Evolutionary conservation across 805 yeast species (phyloP), one percentile per base, ranked within the genome.

Genomic region (Zygosaccharomyces rouxii): DNA sequence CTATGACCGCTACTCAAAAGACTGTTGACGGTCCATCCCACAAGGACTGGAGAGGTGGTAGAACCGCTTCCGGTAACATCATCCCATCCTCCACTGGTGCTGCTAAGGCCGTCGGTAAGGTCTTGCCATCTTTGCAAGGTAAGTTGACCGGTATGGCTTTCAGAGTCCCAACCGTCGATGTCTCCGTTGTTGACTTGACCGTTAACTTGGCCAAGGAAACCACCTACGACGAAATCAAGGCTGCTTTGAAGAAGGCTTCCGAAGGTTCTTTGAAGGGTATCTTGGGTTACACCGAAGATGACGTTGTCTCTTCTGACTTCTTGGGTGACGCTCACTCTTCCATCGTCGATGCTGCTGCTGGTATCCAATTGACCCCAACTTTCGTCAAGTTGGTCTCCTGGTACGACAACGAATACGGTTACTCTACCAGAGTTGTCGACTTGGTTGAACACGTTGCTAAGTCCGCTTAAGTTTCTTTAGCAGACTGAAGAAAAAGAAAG

Each of bases 1-100:
- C 85, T 65, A 74, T 79, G 72, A 81, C 86, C 54, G 86, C 86
- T 54, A 78, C 86, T 56, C 86, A 81, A 71, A 81, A 81, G 75
- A 80, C 85, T 55, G 86, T 81, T 61, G 86, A 81, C 68, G 86
- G 86, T 74, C 84, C 86, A 67, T 81, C 86, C 69, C 84, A 79
- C 75, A 81, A 81, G 74, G 86, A 81, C 75, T 81, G 86, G 86
- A 80, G 86, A 79, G 86, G 86, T 74, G 86, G 86, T 70, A 78
- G 86, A 76, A 79, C 86, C 62, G 86, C 86, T 65, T 79, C 84
- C 54, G 85, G 81, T 66, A 81, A 81, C 80, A 81, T 81, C 68
- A 81, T 81, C 64, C 86, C 86, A 71, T 81, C 86, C 49, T 79
- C 86, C 58, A 81, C 86, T 48, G 86, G 86, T 77, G 86, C 86